Evolutionary conservation across 306 rosid genomes (phyloP).

Genomic region (Acacia melanoxylon): DNA sequence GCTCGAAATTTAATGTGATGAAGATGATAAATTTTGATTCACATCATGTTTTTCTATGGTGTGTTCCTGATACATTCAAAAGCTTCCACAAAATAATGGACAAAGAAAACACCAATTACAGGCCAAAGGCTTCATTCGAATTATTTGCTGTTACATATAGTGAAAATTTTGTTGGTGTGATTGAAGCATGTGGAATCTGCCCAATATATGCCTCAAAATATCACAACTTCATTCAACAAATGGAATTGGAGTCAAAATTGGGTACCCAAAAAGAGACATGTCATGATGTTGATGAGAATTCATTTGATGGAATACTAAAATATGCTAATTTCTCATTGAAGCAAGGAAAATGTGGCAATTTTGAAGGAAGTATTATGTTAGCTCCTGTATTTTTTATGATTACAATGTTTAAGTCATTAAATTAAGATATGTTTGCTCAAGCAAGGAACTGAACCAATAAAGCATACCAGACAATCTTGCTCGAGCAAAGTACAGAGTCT

Average conservation of each 20-base stretch:
- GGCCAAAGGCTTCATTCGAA: not conserved
- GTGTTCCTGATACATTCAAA: not conserved
- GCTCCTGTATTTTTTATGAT: too few species aligned
- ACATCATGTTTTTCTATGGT: conserved; percentile 5
- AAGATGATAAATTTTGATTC: not conserved
- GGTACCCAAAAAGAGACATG: not conserved
- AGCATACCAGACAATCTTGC: too few species aligned
- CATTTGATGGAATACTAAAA: not conserved
- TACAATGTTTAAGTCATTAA: too few species aligned
- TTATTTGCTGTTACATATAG: not conserved
- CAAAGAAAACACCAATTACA: not conserved
- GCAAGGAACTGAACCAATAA: too few species aligned
- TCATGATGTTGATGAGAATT: not conserved
- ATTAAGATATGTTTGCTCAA: too few species aligned
- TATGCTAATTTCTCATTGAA: not conserved
- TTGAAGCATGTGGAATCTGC: not conserved
- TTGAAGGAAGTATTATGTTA: not conserved
- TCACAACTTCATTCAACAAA: not conserved
- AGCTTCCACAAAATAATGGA: not conserved
- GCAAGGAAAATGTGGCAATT: not conserved
- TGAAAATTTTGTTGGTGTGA: not conserved
- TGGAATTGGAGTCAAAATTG: not conserved
- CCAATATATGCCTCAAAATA: not conserved
- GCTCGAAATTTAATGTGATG: too few species aligned
- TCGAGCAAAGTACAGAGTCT: too few species aligned